These are phyloP conservation scores for Crithidia thermophila DNA, from an alignment of 208 protist genomes.

Conservation along the genomic window DNA sequence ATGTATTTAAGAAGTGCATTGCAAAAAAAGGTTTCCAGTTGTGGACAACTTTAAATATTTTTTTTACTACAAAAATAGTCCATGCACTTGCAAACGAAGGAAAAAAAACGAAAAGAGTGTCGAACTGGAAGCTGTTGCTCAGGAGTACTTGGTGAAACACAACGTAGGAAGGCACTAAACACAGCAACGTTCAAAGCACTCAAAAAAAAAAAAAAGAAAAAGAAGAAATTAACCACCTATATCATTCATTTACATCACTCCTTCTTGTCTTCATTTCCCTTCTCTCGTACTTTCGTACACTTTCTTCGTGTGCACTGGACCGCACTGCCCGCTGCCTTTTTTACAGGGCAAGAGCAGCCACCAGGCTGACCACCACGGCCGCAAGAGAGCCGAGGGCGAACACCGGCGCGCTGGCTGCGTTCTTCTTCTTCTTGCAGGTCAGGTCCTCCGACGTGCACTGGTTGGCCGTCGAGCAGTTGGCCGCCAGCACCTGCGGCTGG, in stretches of 20 bases:
- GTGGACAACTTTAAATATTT: too few species aligned
- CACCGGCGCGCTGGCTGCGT: neutral
- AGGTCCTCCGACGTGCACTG: conserved; percentile 13
- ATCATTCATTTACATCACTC: neutral
- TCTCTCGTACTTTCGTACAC: neutral
- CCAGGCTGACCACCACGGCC: conserved; percentile 11
- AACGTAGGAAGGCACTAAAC: too few species aligned
- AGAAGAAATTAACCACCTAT: conserved; percentile 17
- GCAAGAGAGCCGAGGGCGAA: conserved; percentile 7
- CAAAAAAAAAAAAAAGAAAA: conserved; percentile 27
- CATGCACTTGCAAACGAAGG: too few species aligned
- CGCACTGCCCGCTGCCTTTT: too few species aligned
- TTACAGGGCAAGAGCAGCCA: conserved; percentile 9
- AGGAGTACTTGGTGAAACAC: too few species aligned
- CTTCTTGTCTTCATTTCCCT: neutral
- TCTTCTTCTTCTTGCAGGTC: conserved; percentile 4
- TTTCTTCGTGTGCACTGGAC: too few species aligned
- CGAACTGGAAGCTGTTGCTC: too few species aligned
- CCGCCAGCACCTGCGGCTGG: conserved; percentile 21
- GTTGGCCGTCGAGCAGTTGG: conserved; percentile 24
- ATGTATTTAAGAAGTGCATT: too few species aligned
- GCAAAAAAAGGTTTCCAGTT: too few species aligned
- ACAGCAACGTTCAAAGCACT: conserved; percentile 17
- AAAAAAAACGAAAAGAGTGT: too few species aligned
- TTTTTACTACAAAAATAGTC: too few species aligned